Conservation (phyloP, 495 filamentous ascomycete genomes). For the Haplographium delicatum region DNA sequence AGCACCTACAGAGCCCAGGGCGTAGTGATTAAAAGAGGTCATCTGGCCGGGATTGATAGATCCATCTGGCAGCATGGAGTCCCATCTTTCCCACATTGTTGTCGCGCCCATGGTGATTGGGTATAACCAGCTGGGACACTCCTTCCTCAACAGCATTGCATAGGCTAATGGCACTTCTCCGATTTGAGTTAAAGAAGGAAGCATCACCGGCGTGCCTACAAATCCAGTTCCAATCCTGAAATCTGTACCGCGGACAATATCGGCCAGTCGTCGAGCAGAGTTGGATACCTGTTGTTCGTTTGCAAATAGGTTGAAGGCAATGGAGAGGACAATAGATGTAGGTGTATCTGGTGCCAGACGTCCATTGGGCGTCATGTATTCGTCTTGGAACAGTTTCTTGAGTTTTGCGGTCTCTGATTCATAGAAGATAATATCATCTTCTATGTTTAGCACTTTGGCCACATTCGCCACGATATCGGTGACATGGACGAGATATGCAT, state of each 20-base stretch:
- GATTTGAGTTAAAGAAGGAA: slow-evolving; percentile 35
- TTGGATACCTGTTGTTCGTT: slow-evolving; percentile 21
- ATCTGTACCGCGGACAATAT: slow-evolving; percentile 33
- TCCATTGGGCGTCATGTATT: slow-evolving; percentile 37
- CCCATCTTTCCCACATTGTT: slow-evolving; percentile 52
- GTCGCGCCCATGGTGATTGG: slow-evolving; percentile 47
- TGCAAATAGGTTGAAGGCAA: slow-evolving; percentile 41
- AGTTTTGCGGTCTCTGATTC: slow-evolving; percentile 24
- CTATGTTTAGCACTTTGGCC: slow-evolving; percentile 28
- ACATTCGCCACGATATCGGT: slow-evolving; percentile 28
- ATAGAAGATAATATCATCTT: slow-evolving; percentile 28
- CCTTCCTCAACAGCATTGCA: slow-evolving; percentile 21
- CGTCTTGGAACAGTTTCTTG: slow-evolving; percentile 32
- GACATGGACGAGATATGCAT: slow-evolving; percentile 48
- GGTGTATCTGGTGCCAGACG: slow-evolving; percentile 42
- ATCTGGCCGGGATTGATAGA: slow-evolving; percentile 46
- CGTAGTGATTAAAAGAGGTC: slow-evolving; percentile 52
- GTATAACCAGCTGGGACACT: slow-evolving; percentile 46
- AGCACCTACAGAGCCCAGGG: slow-evolving; percentile 30
- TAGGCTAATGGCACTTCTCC: slow-evolving; percentile 31
- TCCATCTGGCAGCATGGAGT: slow-evolving; percentile 45
- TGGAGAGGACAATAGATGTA: slow-evolving; percentile 38
- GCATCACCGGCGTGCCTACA: slow-evolving; percentile 46
- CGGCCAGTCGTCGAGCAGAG: slow-evolving; percentile 28
- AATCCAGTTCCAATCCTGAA: slow-evolving; percentile 50